Conservation (phyloP, 2,329 filamentous ascomycete species). For the Pseudogymnoascus sp. region DNA sequence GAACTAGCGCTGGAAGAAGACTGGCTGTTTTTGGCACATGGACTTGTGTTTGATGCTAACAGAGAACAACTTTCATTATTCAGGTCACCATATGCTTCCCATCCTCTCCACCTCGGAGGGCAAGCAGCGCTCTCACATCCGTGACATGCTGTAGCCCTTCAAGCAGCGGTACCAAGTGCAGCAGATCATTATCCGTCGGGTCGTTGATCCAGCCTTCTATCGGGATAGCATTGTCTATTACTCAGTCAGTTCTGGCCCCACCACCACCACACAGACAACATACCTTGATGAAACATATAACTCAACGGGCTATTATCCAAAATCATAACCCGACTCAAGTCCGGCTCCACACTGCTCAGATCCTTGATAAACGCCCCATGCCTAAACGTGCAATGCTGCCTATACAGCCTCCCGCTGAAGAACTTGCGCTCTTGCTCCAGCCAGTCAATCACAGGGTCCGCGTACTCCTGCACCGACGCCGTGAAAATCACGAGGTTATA, state of each 20-base stretch:
- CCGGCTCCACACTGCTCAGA: constrained; percentile 88
- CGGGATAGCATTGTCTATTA: constrained; percentile 89
- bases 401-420: constrained; percentile 88
- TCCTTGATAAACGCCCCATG: constrained; percentile 99
- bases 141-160: constrained; percentile 95
- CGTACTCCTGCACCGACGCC: constrained; percentile 95
- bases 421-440: constrained; percentile 94
- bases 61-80: constrained; percentile 7
- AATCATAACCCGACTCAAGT: constrained; percentile 97
- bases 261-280: constrained; percentile 24
- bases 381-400: constrained; percentile 92
- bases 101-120: constrained; percentile 78
- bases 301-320: constrained; percentile 96
- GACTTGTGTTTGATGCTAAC: not conserved
- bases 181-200: constrained; percentile 89
- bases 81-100: constrained; percentile 38
- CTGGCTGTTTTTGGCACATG: not conserved
- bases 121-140: constrained; percentile 84
- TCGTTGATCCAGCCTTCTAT: constrained; percentile 99
- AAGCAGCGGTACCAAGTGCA: constrained; percentile 85
- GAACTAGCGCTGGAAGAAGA: not conserved
- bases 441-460: constrained; percentile 98
- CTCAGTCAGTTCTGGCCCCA: constrained; percentile 7
- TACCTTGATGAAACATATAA: constrained; percentile 98
- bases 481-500: constrained; percentile 97